These are phyloP conservation scores for Xylaria arbuscula DNA, from an alignment of 2,329 filamentous ascomycete species.

Conservation along the genomic window DNA sequence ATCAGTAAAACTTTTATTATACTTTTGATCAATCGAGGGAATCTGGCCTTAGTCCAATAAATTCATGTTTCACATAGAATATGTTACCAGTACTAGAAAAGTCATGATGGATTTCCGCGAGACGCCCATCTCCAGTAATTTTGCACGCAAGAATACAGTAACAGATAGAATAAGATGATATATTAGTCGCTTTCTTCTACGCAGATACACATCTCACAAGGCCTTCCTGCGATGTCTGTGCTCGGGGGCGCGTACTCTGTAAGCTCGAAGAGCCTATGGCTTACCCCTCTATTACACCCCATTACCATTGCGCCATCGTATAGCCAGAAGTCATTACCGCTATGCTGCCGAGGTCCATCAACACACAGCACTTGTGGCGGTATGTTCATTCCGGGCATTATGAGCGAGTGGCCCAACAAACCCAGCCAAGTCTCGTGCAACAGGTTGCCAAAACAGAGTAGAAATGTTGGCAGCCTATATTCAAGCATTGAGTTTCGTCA, in stretches of 20 bases:
- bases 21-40: too few relatives aligned
- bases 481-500: conserved; percentile 18
- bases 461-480: conserved; percentile 20
- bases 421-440: conserved; percentile 16
- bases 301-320: conserved; percentile 19
- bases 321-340: conserved; percentile 15
- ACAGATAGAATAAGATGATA: conserved; percentile 27
- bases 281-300: conserved; percentile 24
- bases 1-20: too few relatives aligned
- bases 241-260: conserved; percentile 8
- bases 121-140: neutral
- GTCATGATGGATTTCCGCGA: neutral
- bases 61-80: neutral
- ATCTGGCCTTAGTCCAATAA: neutral
- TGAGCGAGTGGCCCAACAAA: neutral
- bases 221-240: conserved; percentile 11
- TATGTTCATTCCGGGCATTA: conserved; percentile 4
- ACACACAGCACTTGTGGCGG: neutral
- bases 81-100: neutral
- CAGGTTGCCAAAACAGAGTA: conserved; percentile 16
- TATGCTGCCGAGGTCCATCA: conserved; percentile 2
- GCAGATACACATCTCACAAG: conserved; percentile 23
- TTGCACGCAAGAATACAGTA: neutral
- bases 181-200: conserved; percentile 37
- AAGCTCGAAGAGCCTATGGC: conserved; percentile 10